Conservation (phyloP, 768 basidiomycete species). For the Termitomyces sp. region DNA sequence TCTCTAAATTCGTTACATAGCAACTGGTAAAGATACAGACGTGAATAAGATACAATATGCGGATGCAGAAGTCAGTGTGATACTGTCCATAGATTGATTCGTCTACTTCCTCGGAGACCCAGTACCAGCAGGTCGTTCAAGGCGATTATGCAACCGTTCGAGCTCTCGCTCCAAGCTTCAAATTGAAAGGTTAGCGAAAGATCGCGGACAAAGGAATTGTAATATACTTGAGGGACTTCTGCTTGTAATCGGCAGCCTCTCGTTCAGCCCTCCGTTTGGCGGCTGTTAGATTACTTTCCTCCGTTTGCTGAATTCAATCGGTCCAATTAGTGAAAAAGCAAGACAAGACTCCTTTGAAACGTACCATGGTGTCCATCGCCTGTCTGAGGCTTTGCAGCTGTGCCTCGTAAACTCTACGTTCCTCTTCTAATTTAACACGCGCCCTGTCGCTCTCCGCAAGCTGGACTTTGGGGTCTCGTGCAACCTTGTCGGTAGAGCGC, state of each 20-base stretch:
- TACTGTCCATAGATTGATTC: constrained; percentile 7
- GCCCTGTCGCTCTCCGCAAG: constrained; percentile 60
- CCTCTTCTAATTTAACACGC: constrained; percentile 59
- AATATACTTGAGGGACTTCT: constrained; percentile 60
- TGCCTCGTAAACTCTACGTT: constrained; percentile 51
- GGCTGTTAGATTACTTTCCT: constrained; percentile 60
- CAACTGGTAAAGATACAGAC: constrained; percentile 14
- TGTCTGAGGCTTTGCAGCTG: constrained; percentile 55
- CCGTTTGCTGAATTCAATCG: constrained; percentile 51
- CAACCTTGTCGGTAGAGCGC: constrained; percentile 27
- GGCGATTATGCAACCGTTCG: constrained; percentile 61
- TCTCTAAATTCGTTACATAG: constrained; percentile 8
- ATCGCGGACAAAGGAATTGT: background rate
- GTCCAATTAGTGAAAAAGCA: background rate
- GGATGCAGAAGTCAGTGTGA: constrained; percentile 4
- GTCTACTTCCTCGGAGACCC: constrained; percentile 28
- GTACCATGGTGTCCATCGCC: constrained; percentile 57
- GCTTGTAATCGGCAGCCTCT: constrained; percentile 70
- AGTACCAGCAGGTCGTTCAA: constrained; percentile 51
- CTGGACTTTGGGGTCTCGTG: constrained; percentile 50
- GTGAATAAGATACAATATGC: constrained; percentile 15
- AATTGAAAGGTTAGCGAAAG: constrained; percentile 2
- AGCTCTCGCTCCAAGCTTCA: constrained; percentile 59
- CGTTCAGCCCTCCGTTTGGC: constrained; percentile 74
- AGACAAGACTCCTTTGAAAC: constrained; percentile 16